Evolutionary conservation across 805 yeast species (phyloP), one percentile per base, ranked within the genome.

Genomic region (Debaryomyces tyrocola): DNA sequence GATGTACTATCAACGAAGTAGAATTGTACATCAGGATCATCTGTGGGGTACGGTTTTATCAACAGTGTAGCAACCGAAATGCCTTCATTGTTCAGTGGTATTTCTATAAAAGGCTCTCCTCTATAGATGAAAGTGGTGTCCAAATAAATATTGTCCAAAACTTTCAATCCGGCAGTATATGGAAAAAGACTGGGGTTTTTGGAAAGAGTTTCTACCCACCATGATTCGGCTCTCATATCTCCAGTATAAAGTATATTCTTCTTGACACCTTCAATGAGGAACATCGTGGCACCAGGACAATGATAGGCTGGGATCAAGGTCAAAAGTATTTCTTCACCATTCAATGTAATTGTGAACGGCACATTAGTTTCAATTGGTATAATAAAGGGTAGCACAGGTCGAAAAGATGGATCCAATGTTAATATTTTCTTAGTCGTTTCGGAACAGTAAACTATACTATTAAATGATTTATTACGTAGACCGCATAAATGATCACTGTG

Each of bases 231-330:
- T 21, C 85, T 62, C 3, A 79, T 45, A 54, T 82, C 87, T 2
- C 86, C 87, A 0, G 86, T 81, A 27, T 72, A 64, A 7, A 82
- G 63, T 1, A 81, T 74, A 0, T 79, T 57, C 8, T 40, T 48
- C 46, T 11, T 34, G 1, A 43, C 37, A 12, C 60, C 60, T 48
- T 77, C 77, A 1, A 82, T 46, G 24, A 82, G 66, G 46, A 78
- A 75, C 82, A 82, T 78, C 2, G 71, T 67, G 3, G 84, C 70
- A 3, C 86, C 87, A 10, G 84, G 80, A 54, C 87, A 82, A 52
- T 82, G 87, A 54, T 80, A 72, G 0, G 82, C 73, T 5, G 73
- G 73, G 2, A 82, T 65, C 21, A 76, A 54, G 1, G 80, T 74
- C 2, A 81, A 59, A 6, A 44, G 56, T 5, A 79, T 41, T 1